Evolutionary conservation across 805 yeast species (phyloP), one percentile per base, ranked within the genome.

Genomic region (Saturnispora galanensis): DNA sequence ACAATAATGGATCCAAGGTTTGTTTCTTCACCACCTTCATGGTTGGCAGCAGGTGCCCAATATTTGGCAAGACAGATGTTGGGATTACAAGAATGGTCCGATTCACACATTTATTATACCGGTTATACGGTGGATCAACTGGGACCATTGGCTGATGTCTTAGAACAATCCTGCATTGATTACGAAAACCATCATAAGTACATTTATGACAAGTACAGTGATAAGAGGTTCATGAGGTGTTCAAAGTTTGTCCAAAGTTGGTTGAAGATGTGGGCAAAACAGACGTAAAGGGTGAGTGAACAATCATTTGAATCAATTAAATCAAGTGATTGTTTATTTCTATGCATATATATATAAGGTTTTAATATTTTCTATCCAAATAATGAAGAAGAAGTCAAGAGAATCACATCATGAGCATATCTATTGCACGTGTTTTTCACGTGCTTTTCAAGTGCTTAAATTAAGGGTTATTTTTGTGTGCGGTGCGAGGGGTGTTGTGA

Each of bases 81-180:
- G 50, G 82, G 79, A 46, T 76, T 82, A 55, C 95, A 95, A 4
- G 50, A 52, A 12, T 90, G 97, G 97, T 78, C 95, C 2, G 75
- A 74, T 46, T 76, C 79, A 32, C 99, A 93, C 67, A 77, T 85
- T 10, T 90, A 79, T 63, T 93, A 88, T 65, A 81, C 96, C 4
- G 96, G 96, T 2, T 93, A 90, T 64, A 87, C 96, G 35, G 82
- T 79, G 53, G 75, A 73, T 40, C 97, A 93, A 68, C 71, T 93
- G 41, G 69, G 73, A 49, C 95, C 96, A 13, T 72, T 89, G 50
- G 93, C 94, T 1, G 74, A 76, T 32, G 71, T 73, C 6, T 67
- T 89, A 44, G 70, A 88, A 55, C 87, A 81, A 49, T 77, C 82
- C 52, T 79, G 88, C 59, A 64, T 74, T 51, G 65, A 70, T 46